Evolutionary conservation across 2,329 filamentous ascomycete species (phyloP), one percentile per base, ranked within the genome.

Genomic region (Tolypocladium guangdongense): DNA sequence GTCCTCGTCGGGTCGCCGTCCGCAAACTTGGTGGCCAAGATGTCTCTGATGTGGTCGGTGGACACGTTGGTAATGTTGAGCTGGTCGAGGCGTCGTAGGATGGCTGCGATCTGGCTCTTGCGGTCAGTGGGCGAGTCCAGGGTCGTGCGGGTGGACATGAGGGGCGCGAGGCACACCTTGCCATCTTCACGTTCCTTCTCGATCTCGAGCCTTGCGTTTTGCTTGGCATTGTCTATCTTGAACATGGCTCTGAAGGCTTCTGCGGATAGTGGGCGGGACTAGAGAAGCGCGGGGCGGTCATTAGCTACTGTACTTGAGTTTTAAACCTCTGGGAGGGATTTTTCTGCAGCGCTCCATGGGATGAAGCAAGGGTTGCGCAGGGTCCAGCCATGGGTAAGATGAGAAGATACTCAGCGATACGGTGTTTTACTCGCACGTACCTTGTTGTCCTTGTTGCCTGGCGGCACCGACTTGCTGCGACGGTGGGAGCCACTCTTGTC

Each of bases 1-100:
- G 91, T 87, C 63, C 83, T 86, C 50, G 89, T 83, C 22, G 82
- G 70, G 65, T 95, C 83, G 50, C 87, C 84, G 30, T 82, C 76
- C 35, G 85, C 81, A 63, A 84, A 84, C 39, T 78, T 75, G 18
- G 82, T 82, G 49, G 77, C 83, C 72, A 74, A 79, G 68, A 73
- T 74, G 58, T 76, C 74, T 55, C 68, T 72, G 45, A 82, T 72
- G 55, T 80, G 72, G 51, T 95, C 88, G 46, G 78, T 72, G 55
- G 69, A 69, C 20, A 81, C 68, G 52, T 71, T 66, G 47, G 73
- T 69, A 54, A 80, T 71, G 50, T 73, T 69, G 49, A 75, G 63
- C 35, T 74, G 71, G 57, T 72, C 68, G 30, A 76, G 63, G 18
- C 66, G 69, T 54, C 62, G 66, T 36, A 66, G 61, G 24, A 77